Evolutionary conservation across 306 rosid genomes (phyloP).

Genomic region (Vigna reflexopilosa): DNA sequence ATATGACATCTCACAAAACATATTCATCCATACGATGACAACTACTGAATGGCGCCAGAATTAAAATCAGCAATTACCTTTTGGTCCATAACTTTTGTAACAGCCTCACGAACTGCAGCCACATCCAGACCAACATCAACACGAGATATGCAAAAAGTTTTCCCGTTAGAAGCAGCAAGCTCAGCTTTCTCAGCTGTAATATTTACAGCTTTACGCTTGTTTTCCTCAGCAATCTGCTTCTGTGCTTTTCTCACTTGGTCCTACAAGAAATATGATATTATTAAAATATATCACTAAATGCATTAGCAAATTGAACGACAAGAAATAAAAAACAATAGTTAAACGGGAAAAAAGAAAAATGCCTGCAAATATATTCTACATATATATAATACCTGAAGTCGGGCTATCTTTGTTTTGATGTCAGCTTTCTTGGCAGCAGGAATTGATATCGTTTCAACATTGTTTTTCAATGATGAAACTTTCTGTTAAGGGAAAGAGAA

Average conservation of each 20-base stretch:
- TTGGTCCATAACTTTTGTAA: slow-evolving; percentile 70
- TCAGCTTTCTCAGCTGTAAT: slow-evolving; percentile 75
- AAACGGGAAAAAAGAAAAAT: slow-evolving; percentile 13
- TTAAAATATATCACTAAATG: slow-evolving; percentile 9
- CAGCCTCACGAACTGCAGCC: slow-evolving; percentile 98
- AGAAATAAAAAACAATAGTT: slow-evolving; percentile 15
- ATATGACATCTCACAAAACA: slow-evolving; percentile 20
- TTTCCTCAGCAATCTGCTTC: slow-evolving; percentile 87
- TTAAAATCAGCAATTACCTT: slow-evolving; percentile 59
- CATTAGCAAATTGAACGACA: slow-evolving; percentile 14
- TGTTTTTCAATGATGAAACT: slow-evolving; percentile 81
- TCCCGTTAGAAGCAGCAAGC: slow-evolving; percentile 70
- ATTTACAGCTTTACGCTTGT: slow-evolving; percentile 76
- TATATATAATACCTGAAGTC: slow-evolving; percentile 68
- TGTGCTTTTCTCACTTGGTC: slow-evolving; percentile 84
- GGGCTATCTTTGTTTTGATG: slow-evolving; percentile 71
- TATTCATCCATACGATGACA: background rate
- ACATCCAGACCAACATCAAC: slow-evolving; percentile 91
- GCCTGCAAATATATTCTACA: slow-evolving; percentile 11
- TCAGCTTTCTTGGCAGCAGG: slow-evolving; percentile 91
- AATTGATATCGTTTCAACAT: slow-evolving; percentile 76
- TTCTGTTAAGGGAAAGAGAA: slow-evolving; percentile 49
- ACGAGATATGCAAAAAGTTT: slow-evolving; percentile 72
- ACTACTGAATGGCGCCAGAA: slow-evolving; percentile 5
- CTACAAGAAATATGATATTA: slow-evolving; percentile 48